A percentile compares a stretch with the other conserved stretches of the same genome.
Conservation (phyloP, 345 rosid genomes). For the Triadica sebifera region DNA sequence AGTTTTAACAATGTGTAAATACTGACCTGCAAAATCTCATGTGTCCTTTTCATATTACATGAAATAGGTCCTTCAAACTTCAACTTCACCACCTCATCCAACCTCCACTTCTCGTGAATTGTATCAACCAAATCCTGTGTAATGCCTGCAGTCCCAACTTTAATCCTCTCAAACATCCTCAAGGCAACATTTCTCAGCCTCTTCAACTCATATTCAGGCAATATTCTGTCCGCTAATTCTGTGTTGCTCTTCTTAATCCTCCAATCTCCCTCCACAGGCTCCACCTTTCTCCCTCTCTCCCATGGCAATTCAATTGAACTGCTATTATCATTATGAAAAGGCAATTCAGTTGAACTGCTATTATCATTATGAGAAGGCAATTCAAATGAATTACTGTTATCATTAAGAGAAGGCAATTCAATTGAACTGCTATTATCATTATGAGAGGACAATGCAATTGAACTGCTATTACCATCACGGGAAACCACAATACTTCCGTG, state of each 20-base stretch:
- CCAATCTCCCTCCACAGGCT: slow-evolving; percentile 19
- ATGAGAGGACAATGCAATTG: too few relatives aligned
- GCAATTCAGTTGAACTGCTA: slow-evolving; percentile 26
- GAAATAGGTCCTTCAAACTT: slow-evolving; percentile 71
- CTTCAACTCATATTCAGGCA: slow-evolving; percentile 72
- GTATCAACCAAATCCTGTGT: slow-evolving; percentile 64
- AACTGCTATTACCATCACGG: too few relatives aligned
- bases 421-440: too few relatives aligned
- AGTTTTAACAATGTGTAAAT: slow-evolving; percentile 9
- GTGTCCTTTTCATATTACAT: slow-evolving; percentile 79
- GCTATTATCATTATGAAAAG: not conserved
- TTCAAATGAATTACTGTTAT: slow-evolving; percentile 19
- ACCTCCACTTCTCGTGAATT: slow-evolving; percentile 74
- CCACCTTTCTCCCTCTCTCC: slow-evolving; percentile 28
- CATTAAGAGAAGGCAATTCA: too few relatives aligned
- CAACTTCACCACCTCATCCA: slow-evolving; percentile 81
- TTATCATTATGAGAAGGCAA: slow-evolving; percentile 13
- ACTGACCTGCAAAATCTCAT: slow-evolving; percentile 76
- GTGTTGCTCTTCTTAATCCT: slow-evolving; percentile 45
- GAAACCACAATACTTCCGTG: not conserved
- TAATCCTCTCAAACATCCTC: slow-evolving; percentile 79
- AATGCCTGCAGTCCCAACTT: slow-evolving; percentile 78
- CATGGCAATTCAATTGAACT: slow-evolving; percentile 31
- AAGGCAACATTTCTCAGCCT: slow-evolving; percentile 71
- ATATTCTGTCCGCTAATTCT: slow-evolving; percentile 46